A percentile compares a stretch with the other conserved stretches of the same genome.
Conservation (phyloP, 192 early-diverging fungal species). For the Coemansia sp. region DNA sequence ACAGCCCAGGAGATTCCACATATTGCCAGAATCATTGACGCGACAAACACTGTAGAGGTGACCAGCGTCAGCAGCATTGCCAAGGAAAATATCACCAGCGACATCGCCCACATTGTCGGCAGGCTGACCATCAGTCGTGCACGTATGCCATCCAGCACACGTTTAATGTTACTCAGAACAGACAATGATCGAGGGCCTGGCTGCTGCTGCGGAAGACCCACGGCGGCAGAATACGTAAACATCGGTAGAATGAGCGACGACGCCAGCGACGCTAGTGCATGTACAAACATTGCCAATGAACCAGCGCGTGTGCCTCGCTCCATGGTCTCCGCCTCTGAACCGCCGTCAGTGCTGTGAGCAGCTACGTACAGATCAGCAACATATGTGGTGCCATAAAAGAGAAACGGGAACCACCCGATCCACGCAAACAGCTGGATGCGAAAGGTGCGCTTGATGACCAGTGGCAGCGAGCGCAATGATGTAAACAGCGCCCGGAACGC, state of each 20-base stretch:
- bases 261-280: conserved; percentile 71
- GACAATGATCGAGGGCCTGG: background rate
- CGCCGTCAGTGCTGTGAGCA: conserved; percentile 7
- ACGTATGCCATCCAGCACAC: conserved; percentile 12
- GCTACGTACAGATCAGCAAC: conserved; percentile 46
- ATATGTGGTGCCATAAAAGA: conserved; percentile 79
- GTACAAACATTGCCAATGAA: conserved; percentile 80
- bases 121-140: conserved; percentile 29
- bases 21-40: conserved; percentile 68
- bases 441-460: conserved; percentile 72
- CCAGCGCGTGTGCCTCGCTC: conserved; percentile 73
- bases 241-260: conserved; percentile 41
- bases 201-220: background rate
- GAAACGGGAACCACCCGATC: conserved; percentile 96
- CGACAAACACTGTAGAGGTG: conserved; percentile 56
- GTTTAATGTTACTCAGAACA: background rate
- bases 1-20: conserved; percentile 87
- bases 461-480: conserved; percentile 65
- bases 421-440: conserved; percentile 93
- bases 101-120: conserved; percentile 68
- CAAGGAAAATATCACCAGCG: conserved; percentile 65
- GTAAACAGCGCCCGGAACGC: conserved; percentile 41
- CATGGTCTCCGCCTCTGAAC: conserved; percentile 24
- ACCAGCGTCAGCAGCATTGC: conserved; percentile 70
- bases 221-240: conserved; percentile 34